phyloP scores from a whole-genome alignment of 1,139 yeast genomes.

The Zygosaccharomyces pseudobailii region DNA sequence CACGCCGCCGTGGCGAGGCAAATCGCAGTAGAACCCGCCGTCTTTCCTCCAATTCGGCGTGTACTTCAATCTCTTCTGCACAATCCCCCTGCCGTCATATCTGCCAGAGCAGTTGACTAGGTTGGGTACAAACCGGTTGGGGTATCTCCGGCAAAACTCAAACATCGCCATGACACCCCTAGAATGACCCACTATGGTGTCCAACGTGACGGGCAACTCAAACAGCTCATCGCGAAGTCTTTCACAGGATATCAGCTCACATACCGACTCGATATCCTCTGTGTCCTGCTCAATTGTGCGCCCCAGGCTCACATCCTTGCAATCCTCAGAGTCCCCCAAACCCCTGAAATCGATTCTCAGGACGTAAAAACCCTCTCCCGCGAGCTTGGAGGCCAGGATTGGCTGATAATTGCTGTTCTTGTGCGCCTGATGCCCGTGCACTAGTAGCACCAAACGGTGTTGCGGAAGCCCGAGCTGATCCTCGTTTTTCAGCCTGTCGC shows the following conservation, averaged over 20 bases:
- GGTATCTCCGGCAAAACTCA: constrained; percentile 47
- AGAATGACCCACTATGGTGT: constrained; percentile 67
- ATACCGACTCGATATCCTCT: constrained; percentile 57
- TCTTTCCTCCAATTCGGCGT: constrained; percentile 36
- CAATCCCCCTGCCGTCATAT: constrained; percentile 40
- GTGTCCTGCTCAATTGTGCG: constrained; percentile 60
- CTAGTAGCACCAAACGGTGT: constrained; percentile 41
- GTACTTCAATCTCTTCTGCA: constrained; percentile 25
- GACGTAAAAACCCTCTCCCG: constrained; percentile 57
- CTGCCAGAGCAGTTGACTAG: constrained; percentile 72
- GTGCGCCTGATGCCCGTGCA: constrained; percentile 85
- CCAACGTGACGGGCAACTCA: constrained; percentile 40
- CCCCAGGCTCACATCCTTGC: constrained; percentile 42
- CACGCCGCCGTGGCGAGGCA: constrained; percentile 50
- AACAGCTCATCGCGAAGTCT: constrained; percentile 19
- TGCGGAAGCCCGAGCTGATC: constrained; percentile 32
- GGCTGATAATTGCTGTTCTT: constrained; percentile 74
- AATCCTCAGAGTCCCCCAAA: constrained; percentile 71
- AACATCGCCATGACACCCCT: constrained; percentile 79
- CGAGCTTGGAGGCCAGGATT: constrained; percentile 54
- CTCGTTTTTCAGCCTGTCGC: constrained; percentile 22
- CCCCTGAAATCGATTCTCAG: constrained; percentile 82
- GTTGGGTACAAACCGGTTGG: constrained; percentile 49
- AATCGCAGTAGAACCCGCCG: constrained; percentile 38
- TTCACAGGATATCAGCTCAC: constrained; percentile 39